These are phyloP conservation scores for Globisporangium nagaii DNA, from an alignment of 352 stramenopile genomes.

Conservation along the genomic window DNA sequence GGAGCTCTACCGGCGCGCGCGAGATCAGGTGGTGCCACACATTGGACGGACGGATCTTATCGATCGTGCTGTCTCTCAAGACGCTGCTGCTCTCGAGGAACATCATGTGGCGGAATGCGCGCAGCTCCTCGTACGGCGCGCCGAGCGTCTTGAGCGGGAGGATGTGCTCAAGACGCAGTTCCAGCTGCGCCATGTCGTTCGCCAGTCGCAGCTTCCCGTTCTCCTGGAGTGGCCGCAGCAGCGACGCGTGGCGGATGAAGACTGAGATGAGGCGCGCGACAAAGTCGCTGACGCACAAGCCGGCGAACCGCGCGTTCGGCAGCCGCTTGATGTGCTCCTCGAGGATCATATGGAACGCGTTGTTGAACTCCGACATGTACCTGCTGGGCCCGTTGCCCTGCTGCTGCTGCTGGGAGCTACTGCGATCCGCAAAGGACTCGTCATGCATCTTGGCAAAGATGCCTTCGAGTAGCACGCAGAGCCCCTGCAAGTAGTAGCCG, in stretches of 20 bases:
- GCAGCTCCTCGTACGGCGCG: constrained; percentile 64
- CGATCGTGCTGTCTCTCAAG: constrained; percentile 60
- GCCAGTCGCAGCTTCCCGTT: constrained; percentile 72
- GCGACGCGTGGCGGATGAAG: constrained; percentile 71
- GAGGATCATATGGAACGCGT: constrained; percentile 53
- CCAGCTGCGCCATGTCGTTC: constrained; percentile 83
- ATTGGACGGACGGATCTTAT: constrained; percentile 81
- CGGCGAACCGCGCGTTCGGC: constrained; percentile 42
- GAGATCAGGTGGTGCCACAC: constrained; percentile 84
- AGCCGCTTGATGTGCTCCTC: constrained; percentile 74
- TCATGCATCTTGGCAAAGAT: constrained; percentile 83
- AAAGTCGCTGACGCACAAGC: constrained; percentile 57
- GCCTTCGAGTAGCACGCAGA: constrained; percentile 46
- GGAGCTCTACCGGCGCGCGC: constrained; percentile 57
- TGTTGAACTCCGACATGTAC: constrained; percentile 78
- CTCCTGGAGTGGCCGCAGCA: constrained; percentile 70
- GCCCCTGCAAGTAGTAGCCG: constrained; percentile 62
- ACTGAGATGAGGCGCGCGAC: constrained; percentile 63
- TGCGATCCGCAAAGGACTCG: constrained; percentile 64
- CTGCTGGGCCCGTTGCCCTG: constrained; percentile 40
- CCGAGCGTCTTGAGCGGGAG: constrained; percentile 55
- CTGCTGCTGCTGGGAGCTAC: constrained; percentile 2
- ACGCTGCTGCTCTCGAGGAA: constrained; percentile 66
- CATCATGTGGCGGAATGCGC: constrained; percentile 78
- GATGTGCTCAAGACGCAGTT: constrained; percentile 60